Base-by-base conservation (phyloP, 768 basidiomycete genomes). In the Boletus coccyginus region DNA sequence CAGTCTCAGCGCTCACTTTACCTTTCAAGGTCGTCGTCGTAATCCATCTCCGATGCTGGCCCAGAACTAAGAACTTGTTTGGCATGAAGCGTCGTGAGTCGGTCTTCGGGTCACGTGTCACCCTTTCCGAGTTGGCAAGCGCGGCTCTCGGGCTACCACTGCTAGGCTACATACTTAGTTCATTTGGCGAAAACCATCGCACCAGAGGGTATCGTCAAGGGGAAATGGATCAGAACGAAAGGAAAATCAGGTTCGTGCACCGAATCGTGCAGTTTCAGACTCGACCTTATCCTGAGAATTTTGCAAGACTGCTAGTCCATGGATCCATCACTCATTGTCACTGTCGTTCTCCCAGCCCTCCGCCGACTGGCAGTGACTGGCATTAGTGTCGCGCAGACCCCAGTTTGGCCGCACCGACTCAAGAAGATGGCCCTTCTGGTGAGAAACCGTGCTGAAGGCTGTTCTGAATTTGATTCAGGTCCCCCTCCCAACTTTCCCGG, bases 11-110 rank as follows among this genome's bases (percentile, higher is more conserved):
- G 39, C 39, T 51, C 41, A 46, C 48, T 50, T 42, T 39, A 70
- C 70, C 66, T 72, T 66, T 56, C 58, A 11, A 70, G 36, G 44
- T 68, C 64, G 21, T 45, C 16, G 39, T 70, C 66, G 42, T 53
- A 36, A 36, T 46, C 44, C 64, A 66, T 60, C 31, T 27, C 41
- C 19, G 14, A n/a, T 4, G 32, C 32, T 16, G 27, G 27, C 27
- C 27, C 4, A 27, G 27, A 27, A 27, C 27, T 27, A 0, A 27
- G 27, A 27, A 27, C 27, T 27, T 5, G 27, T 27, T 21, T 27
- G 6, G 27, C 27, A 27, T 5, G 27, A 27, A 27, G 3, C 27
- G 27, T 27, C 27, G 27, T 21, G 21, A 21, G 21, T 21, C 21
- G 2, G 21, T 21, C 21, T 21, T 3, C 16, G 7, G 24, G 41